Percentiles rank a stretch among this genome's conserved stretches.
Conservation (phyloP, 768 basidiomycete genomes). For the Flagelloscypha sp. region DNA sequence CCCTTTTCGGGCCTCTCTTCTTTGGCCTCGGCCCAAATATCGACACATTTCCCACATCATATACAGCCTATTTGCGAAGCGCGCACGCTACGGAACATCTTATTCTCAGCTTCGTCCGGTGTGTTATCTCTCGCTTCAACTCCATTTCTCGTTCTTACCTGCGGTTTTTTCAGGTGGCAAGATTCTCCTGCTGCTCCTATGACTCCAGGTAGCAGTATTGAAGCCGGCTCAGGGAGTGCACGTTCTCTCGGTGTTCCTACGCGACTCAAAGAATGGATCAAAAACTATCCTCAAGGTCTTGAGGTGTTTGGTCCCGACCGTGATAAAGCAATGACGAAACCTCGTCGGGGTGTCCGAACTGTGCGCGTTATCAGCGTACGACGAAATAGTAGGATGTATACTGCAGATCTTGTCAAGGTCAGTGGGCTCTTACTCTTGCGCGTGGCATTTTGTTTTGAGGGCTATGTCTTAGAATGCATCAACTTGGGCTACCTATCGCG, state of each 20-base stretch:
- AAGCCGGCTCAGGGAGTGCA: conserved; percentile 36
- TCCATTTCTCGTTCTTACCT: no score
- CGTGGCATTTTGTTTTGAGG: no score
- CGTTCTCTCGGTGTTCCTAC: conserved; percentile 66
- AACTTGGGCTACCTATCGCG: no score
- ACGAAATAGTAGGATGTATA: conserved; percentile 82
- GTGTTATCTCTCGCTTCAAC: no score
- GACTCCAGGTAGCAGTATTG: conserved; percentile 22
- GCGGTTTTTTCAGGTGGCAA: no score
- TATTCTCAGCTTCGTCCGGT: conserved; percentile 81
- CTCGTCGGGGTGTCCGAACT: conserved; percentile 69
- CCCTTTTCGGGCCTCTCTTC: conserved; percentile 81
- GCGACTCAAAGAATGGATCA: conserved; percentile 86
- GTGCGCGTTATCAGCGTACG: conserved; percentile 71
- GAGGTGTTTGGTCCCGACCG: no score
- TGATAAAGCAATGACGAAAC: conserved; percentile 48
- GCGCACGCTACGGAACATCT: conserved; percentile 89
- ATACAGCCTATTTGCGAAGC: conserved; percentile 67
- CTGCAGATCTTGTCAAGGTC: conserved; percentile 72
- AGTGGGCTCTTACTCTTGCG: no score
- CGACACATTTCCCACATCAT: no score
- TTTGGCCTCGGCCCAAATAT: conserved; percentile 68
- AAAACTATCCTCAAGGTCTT: conserved; percentile 84
- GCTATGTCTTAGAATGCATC: no score
- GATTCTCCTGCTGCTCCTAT: conserved; percentile 37